phyloP scores from a whole-genome alignment of 2,329 filamentous ascomycete genomes.

The Hypoxylon sp. region DNA sequence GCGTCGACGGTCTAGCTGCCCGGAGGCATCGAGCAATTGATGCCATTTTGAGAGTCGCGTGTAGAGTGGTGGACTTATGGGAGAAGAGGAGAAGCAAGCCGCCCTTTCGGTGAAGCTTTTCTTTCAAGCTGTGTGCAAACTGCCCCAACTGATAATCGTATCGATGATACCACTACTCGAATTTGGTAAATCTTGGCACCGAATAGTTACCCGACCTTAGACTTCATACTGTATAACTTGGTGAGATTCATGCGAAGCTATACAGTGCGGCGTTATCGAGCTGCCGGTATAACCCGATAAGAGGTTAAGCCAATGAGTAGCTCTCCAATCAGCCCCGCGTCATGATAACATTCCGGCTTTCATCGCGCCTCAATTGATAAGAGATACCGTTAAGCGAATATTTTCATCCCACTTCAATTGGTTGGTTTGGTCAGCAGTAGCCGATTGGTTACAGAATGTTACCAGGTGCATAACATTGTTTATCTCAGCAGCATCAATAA shows the following conservation, averaged over 20 bases:
- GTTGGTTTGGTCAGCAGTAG: background rate
- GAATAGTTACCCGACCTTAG: conserved; percentile 35
- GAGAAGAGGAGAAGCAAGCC: conserved; percentile 10
- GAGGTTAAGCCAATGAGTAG: conserved; percentile 22
- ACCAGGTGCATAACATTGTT: conserved; percentile 16
- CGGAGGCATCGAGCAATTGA: conserved; percentile 70
- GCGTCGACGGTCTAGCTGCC: conserved; percentile 61
- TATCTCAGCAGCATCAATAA: conserved; percentile 22
- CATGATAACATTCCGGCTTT: conserved; percentile 31
- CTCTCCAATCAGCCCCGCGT: conserved; percentile 32
- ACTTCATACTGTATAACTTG: conserved; percentile 24
- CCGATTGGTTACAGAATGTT: conserved; percentile 21
- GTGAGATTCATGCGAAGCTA: too few relatives aligned
- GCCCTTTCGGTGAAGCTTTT: conserved; percentile 29
- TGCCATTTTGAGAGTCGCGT: conserved; percentile 54
- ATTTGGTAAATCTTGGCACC: conserved; percentile 32
- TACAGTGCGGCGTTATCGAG: conserved; percentile 16
- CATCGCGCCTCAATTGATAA: conserved; percentile 37
- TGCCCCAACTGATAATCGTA: conserved; percentile 27
- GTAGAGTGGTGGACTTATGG: conserved; percentile 1
- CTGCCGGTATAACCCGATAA: conserved; percentile 20
- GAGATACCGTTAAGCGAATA: conserved; percentile 32
- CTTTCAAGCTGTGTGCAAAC: conserved; percentile 31
- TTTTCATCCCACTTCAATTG: conserved; percentile 17
- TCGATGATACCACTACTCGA: conserved; percentile 40